Percentiles rank a stretch among this genome's conserved stretches.
phyloP scores from a whole-genome alignment of 768 basidiomycete species.

The Russula sp. region DNA sequence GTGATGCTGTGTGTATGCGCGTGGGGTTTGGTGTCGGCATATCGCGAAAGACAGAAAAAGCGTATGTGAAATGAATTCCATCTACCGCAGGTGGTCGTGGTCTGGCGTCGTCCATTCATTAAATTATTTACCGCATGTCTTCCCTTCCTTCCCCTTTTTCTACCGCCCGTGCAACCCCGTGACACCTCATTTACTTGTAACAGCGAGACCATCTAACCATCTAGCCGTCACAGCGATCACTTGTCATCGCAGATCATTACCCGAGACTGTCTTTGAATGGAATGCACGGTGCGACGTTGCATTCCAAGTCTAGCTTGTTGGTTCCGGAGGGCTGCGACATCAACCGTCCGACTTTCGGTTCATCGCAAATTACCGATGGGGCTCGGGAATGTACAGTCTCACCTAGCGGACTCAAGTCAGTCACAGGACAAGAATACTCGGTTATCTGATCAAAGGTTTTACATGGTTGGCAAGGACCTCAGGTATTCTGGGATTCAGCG shows the following conservation, averaged over 20 bases:
- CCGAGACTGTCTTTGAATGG: background rate
- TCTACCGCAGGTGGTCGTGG: background rate
- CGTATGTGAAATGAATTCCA: too few species aligned
- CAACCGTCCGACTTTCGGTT: background rate
- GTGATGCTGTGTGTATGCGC: background rate
- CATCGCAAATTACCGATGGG: background rate
- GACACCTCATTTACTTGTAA: background rate
- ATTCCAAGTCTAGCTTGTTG: background rate
- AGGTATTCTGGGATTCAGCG: background rate
- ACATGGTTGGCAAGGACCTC: background rate
- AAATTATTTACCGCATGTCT: background rate
- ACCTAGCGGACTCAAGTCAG: too few species aligned
- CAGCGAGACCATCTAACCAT: background rate
- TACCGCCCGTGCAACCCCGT: background rate
- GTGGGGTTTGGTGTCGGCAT: background rate
- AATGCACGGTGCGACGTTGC: background rate
- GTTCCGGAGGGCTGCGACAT: background rate
- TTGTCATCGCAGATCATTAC: background rate
- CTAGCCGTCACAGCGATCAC: background rate
- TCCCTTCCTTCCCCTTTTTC: background rate
- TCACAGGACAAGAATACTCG: background rate
- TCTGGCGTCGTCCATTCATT: background rate
- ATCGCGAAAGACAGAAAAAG: background rate
- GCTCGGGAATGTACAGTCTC: too few species aligned
- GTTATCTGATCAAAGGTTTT: background rate